Evolutionary conservation across 208 protist species (phyloP).

Genomic region (Jaenimonas drosophilae): DNA sequence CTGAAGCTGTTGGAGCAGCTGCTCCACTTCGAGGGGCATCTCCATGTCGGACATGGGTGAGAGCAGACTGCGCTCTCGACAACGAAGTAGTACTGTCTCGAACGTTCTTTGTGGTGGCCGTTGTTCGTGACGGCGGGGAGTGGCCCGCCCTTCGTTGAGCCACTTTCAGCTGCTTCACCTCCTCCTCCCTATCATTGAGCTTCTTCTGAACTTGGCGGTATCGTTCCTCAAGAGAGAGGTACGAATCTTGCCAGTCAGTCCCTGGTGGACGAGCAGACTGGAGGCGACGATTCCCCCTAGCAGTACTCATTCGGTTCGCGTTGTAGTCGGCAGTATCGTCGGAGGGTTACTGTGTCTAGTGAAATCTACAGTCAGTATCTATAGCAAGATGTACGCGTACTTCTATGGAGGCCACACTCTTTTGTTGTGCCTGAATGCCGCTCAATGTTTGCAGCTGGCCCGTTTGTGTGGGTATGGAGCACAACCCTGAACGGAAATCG

Average conservation of each 20-base stretch:
- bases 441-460: too few relatives aligned
- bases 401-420: too few relatives aligned
- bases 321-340: too few relatives aligned
- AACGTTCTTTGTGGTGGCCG: not conserved
- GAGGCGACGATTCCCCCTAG: slow-evolving; percentile 1
- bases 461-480: too few relatives aligned
- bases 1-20: not conserved
- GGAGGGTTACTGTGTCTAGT: too few relatives aligned
- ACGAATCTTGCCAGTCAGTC: slow-evolving; percentile 78
- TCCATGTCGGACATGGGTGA: not conserved
- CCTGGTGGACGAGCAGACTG: slow-evolving; percentile 26
- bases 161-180: slow-evolving; percentile 69
- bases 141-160: slow-evolving; percentile 23
- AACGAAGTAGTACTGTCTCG: not conserved
- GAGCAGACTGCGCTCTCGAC: slow-evolving; percentile 5
- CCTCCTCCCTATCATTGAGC: slow-evolving; percentile 61
- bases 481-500: too few relatives aligned
- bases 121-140: not conserved
- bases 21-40: not conserved
- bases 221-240: slow-evolving; percentile 65
- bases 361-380: too few relatives aligned
- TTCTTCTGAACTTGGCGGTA: slow-evolving; percentile 63
- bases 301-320: too few relatives aligned
- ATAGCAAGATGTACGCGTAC: too few relatives aligned
- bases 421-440: too few relatives aligned